Conservation (phyloP, 2,329 filamentous ascomycete species). For the Moelleriella libera region DNA sequence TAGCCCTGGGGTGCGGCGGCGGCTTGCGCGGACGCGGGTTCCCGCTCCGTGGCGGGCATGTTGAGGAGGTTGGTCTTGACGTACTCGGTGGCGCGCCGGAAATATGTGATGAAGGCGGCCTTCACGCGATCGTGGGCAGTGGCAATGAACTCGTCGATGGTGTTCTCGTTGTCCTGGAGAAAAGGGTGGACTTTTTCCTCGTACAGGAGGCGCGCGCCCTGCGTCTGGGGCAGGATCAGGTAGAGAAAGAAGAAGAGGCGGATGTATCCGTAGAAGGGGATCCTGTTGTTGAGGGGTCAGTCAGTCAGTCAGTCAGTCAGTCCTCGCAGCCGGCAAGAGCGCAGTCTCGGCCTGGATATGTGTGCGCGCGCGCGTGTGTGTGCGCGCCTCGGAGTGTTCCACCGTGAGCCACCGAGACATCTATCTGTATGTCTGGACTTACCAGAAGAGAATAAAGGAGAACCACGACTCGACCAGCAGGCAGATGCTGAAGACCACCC, state of each 20-base stretch:
- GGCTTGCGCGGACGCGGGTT: constrained; percentile 23
- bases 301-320: background rate
- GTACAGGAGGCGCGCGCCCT: constrained; percentile 80
- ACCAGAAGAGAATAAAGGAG: constrained; percentile 76
- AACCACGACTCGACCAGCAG: constrained; percentile 78
- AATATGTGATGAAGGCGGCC: constrained; percentile 60
- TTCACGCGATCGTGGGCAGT: constrained; percentile 66
- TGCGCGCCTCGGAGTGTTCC: too few relatives aligned
- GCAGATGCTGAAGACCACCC: constrained; percentile 77
- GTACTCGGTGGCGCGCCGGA: constrained; percentile 56
- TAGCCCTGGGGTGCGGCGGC: constrained; percentile 41
- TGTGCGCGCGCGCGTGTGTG: too few relatives aligned
- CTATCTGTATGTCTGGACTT: background rate
- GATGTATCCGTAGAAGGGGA: constrained; percentile 89
- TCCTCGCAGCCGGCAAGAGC: too few relatives aligned
- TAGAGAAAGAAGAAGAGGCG: constrained; percentile 81
- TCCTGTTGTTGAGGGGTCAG: constrained; percentile 27
- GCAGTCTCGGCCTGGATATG: too few relatives aligned
- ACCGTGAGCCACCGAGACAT: too few relatives aligned
- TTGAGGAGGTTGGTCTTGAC: constrained; percentile 70
- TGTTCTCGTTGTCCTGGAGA: constrained; percentile 69
- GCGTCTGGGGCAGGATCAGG: constrained; percentile 93
- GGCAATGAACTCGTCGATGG: constrained; percentile 85
- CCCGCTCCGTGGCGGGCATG: constrained; percentile 30
- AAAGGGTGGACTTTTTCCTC: constrained; percentile 77